These are phyloP conservation scores for Backusella luteola DNA, from an alignment of 192 early-diverging fungal genomes.

Conservation along the genomic window DNA sequence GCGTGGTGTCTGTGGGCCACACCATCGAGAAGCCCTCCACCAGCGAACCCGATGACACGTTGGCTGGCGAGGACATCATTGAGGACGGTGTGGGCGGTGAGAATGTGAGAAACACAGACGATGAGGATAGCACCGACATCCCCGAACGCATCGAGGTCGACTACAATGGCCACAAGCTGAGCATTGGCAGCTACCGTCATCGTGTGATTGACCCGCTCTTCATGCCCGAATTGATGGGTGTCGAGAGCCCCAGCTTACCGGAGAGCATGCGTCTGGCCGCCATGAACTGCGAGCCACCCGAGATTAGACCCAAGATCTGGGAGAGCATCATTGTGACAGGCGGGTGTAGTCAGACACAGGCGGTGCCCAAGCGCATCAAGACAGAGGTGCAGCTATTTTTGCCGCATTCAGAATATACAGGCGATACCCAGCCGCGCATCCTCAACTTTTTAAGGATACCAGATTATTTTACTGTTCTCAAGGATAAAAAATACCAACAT, in stretches of 20 bases:
- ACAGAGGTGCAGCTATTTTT: slow-evolving; percentile 58
- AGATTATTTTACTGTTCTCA: slow-evolving; percentile 83
- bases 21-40: background rate
- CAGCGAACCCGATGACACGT: background rate
- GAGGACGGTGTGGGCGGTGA: slow-evolving; percentile 13
- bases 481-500: slow-evolving; percentile 58
- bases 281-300: slow-evolving; percentile 60
- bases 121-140: slow-evolving; percentile 25
- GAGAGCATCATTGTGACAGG: slow-evolving; percentile 86
- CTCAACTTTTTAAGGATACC: slow-evolving; percentile 78
- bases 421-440: slow-evolving; percentile 83
- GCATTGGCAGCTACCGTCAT: slow-evolving; percentile 61
- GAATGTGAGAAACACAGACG: slow-evolving; percentile 20
- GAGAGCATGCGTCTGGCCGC: slow-evolving; percentile 69
- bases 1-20: slow-evolving; percentile 34
- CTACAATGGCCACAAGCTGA: slow-evolving; percentile 59
- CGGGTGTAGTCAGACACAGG: slow-evolving; percentile 53
- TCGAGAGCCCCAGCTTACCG: slow-evolving; percentile 42
- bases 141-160: slow-evolving; percentile 44
- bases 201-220: slow-evolving; percentile 71
- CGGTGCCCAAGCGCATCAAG: slow-evolving; percentile 73
- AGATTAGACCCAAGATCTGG: slow-evolving; percentile 79
- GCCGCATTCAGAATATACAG: slow-evolving; percentile 77
- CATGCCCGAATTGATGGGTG: slow-evolving; percentile 52
- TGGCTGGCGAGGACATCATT: slow-evolving; percentile 21